A percentile compares a stretch with the other conserved stretches of the same genome.
Conservation (phyloP, 1,284 basidiomycete genomes). For the Leccinum pallidistipes region DNA sequence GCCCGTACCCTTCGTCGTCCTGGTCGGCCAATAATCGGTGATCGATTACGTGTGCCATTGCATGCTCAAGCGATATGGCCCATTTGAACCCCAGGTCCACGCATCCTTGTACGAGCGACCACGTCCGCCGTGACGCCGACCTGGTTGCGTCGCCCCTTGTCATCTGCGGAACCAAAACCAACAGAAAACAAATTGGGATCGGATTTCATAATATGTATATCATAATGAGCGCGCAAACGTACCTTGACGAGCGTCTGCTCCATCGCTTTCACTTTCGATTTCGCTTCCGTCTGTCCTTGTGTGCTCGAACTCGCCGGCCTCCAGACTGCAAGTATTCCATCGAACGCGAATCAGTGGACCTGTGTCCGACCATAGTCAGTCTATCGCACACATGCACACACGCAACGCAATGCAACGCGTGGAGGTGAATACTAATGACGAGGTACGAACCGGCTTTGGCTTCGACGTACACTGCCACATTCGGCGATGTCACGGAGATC, state of each 20-base stretch:
- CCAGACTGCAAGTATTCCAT: not conserved
- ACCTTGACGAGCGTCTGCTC: constrained; percentile 13
- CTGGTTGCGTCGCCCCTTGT: not conserved
- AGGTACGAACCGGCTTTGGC: constrained; percentile 16
- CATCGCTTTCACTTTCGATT: not conserved
- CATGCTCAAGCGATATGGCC: not conserved
- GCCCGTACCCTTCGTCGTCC: not conserved
- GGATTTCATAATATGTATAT: not conserved
- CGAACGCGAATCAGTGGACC: not conserved
- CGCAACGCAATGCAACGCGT: not conserved
- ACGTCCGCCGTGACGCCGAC: not conserved
- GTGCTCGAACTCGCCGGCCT: not conserved
- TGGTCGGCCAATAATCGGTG: not conserved
- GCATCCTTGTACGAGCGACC: constrained; percentile 9
- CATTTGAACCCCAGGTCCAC: not conserved
- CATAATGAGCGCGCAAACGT: not conserved
- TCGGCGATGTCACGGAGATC: constrained; percentile 11
- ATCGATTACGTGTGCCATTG: constrained; percentile 7
- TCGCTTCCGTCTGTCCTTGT: not conserved
- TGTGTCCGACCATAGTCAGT: constrained; percentile 10
- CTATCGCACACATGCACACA: not conserved
- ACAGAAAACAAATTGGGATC: not conserved
- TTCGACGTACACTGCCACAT: not conserved
- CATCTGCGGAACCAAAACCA: not conserved
- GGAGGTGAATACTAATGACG: not conserved